Percentiles rank a stretch among this genome's conserved stretches.
Conservation (phyloP, 2,329 filamentous ascomycete species). For the Biscogniauxia sp. region DNA sequence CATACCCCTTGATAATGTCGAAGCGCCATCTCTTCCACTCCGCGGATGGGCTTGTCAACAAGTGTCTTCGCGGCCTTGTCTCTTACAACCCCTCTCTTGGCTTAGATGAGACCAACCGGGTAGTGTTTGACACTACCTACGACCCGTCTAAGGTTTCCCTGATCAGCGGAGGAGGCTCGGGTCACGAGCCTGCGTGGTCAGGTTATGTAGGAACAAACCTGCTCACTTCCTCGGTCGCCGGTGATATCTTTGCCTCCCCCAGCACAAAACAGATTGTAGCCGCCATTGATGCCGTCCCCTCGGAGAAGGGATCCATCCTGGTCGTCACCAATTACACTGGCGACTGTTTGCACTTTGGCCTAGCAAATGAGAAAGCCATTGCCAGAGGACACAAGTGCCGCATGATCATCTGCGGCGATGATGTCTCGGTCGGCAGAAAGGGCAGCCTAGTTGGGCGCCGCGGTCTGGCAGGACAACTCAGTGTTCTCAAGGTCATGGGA, state of each 20-base stretch:
- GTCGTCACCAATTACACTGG: conserved; percentile 66
- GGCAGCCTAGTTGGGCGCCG: conserved; percentile 59
- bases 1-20: conserved; percentile 40
- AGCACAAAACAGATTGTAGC: conserved; percentile 62
- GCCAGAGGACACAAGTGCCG: conserved; percentile 52
- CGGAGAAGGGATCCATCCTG: conserved; percentile 53
- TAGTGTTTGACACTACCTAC: conserved; percentile 48
- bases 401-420: conserved; percentile 62
- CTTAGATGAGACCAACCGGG: conserved; percentile 49
- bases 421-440: conserved; percentile 60
- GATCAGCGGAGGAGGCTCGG: conserved; percentile 55
- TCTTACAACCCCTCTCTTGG: conserved; percentile 51
- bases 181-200: conserved; percentile 61
- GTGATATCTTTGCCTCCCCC: conserved; percentile 63
- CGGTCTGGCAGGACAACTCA: conserved; percentile 60
- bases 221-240: conserved; percentile 59
- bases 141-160: conserved; percentile 46
- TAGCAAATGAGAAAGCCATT: conserved; percentile 57
- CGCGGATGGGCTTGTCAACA: conserved; percentile 52
- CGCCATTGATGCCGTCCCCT: conserved; percentile 55
- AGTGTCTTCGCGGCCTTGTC: conserved; percentile 49
- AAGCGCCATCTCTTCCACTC: conserved; percentile 53
- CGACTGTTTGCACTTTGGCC: conserved; percentile 60
- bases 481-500: conserved; percentile 57
- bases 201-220: conserved; percentile 63